These are phyloP conservation scores for Podochytrium sp. DNA, from an alignment of 192 early-diverging fungal genomes.

Conservation along the genomic window DNA sequence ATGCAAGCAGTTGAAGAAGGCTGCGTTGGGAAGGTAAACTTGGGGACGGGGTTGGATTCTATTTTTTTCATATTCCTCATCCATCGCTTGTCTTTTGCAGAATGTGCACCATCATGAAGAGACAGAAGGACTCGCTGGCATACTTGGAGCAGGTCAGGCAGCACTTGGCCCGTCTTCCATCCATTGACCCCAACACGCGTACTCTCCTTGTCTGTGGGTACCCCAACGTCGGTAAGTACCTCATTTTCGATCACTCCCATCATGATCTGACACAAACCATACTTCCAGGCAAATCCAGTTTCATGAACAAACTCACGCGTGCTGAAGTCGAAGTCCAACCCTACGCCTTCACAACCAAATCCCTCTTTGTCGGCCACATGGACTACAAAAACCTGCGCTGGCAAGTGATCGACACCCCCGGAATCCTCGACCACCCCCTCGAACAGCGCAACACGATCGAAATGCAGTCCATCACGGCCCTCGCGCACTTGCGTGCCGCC, in stretches of 20 bases:
- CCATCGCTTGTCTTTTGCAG: constrained; percentile 46
- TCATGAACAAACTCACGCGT: constrained; percentile 98
- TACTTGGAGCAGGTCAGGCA: constrained; percentile 99
- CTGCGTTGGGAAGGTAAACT: constrained; percentile 81
- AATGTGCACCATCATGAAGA: constrained; percentile 99
- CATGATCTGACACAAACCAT: neutral
- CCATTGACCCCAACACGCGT: constrained; percentile 99
- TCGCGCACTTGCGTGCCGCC: constrained; percentile 95
- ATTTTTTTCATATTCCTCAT: neutral
- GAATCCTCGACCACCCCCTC: constrained; percentile 98
- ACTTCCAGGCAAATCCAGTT: constrained; percentile 74
- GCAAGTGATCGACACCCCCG: constrained; percentile 99
- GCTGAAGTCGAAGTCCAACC: constrained; percentile 99
- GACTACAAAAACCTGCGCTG: constrained; percentile 99
- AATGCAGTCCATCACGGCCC: constrained; percentile 99
- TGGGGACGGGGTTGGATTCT: too few species aligned
- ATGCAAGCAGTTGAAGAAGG: constrained; percentile 98
- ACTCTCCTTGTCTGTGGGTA: constrained; percentile 99
- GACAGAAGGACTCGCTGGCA: constrained; percentile 95
- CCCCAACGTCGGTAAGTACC: constrained; percentile 99
- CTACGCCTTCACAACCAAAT: constrained; percentile 99
- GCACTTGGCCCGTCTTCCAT: constrained; percentile 97
- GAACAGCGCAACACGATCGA: constrained; percentile 99
- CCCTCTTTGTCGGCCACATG: constrained; percentile 99
- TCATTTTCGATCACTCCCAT: constrained; percentile 62